Percentiles rank a stretch among this genome's conserved stretches.
Evolutionary conservation across 2,329 filamentous ascomycete species (phyloP).

Genomic region (Gremmenia infestans): DNA sequence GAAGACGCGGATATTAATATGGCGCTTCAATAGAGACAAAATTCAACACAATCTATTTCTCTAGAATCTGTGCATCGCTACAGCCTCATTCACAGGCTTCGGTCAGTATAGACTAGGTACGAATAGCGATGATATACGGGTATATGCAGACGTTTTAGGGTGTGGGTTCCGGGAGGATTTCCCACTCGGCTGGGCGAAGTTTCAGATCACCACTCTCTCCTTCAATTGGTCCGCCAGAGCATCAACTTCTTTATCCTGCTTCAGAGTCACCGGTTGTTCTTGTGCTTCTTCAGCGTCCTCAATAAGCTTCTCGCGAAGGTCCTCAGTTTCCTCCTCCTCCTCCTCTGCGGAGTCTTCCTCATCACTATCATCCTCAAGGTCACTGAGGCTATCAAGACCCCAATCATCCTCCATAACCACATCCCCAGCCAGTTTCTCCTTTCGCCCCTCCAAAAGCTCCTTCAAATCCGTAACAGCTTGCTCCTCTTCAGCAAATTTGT

Average conservation of each 20-base stretch:
- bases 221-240: constrained; percentile 69
- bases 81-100: no score
- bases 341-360: constrained; percentile 66
- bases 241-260: constrained; percentile 75
- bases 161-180: no score
- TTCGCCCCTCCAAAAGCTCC: constrained; percentile 69
- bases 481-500: constrained; percentile 89
- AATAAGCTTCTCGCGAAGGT: constrained; percentile 63
- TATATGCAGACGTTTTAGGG: not conserved
- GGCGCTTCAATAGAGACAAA: no score
- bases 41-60: not conserved
- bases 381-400: constrained; percentile 81
- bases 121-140: not conserved
- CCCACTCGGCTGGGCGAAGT: no score
- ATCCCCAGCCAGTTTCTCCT: constrained; percentile 65
- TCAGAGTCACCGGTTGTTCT: constrained; percentile 65
- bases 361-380: constrained; percentile 69
- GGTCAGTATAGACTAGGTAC: no score
- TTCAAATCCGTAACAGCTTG: constrained; percentile 62
- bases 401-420: constrained; percentile 71
- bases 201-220: constrained; percentile 45
- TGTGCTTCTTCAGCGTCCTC: constrained; percentile 68
- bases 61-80: not conserved
- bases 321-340: constrained; percentile 51
- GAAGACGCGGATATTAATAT: no score